Evolutionary conservation across 2,329 filamentous ascomycete species (phyloP).

Genomic region (Alternaria sp.): DNA sequence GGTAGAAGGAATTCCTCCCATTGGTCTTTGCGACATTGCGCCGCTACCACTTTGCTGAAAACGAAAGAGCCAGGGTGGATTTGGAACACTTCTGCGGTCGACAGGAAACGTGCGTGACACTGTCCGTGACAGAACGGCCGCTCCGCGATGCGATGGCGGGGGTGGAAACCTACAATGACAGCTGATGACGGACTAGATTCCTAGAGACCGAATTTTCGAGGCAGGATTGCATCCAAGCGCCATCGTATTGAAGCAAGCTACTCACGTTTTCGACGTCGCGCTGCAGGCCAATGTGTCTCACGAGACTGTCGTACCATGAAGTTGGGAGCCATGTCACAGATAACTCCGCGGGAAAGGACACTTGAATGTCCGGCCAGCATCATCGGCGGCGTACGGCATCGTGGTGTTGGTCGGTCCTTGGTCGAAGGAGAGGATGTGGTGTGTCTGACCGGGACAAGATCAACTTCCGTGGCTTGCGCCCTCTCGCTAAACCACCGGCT

Average conservation of each 20-base stretch:
- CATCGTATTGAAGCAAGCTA: neutral
- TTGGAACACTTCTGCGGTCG: constrained; percentile 6
- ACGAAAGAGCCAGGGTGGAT: neutral
- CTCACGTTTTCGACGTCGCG: neutral
- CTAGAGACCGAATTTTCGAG: neutral
- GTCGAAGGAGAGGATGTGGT: neutral
- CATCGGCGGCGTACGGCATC: neutral
- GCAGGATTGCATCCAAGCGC: neutral
- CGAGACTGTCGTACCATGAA: neutral
- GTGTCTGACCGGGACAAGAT: neutral
- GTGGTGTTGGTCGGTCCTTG: neutral
- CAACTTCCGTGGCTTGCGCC: neutral
- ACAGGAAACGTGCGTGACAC: constrained; percentile 8
- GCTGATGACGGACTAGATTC: neutral
- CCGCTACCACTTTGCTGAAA: neutral
- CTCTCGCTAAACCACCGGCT: neutral
- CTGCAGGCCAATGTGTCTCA: neutral
- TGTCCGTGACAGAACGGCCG: constrained; percentile 7
- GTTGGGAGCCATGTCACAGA: neutral
- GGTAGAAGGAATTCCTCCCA: neutral
- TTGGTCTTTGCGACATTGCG: neutral
- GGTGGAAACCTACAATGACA: neutral
- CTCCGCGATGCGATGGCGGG: neutral
- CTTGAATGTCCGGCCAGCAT: neutral
- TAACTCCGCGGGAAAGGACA: neutral